Evolutionary conservation across 208 protist genomes (phyloP).

Genomic region (Leishmania lainsoni): DNA sequence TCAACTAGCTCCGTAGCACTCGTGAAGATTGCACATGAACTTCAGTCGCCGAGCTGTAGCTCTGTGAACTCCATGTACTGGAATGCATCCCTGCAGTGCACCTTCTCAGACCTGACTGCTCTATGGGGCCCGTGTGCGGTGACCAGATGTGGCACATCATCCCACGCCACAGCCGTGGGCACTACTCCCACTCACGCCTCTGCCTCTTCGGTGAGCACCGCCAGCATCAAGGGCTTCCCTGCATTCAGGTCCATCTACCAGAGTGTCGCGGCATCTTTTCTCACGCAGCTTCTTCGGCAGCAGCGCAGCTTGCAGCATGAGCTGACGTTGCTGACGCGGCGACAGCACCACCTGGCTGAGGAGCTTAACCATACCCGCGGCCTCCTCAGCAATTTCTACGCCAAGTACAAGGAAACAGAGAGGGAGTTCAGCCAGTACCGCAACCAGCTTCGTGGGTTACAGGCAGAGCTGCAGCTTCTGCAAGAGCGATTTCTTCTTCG

Average conservation of each 20-base stretch:
- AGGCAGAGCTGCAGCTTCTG: neutral
- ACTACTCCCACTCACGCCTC: neutral
- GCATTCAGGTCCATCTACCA: constrained; percentile 1
- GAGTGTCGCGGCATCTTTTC: neutral
- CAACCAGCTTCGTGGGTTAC: constrained; percentile 1
- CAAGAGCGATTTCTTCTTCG: constrained; percentile 15
- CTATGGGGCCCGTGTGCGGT: neutral
- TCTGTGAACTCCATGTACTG: neutral
- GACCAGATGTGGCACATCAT: neutral
- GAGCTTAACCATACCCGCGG: constrained; percentile 13
- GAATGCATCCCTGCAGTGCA: constrained; percentile 7
- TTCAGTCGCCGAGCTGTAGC: neutral
- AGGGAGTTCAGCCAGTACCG: constrained; percentile 2
- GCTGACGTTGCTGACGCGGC: constrained; percentile 6
- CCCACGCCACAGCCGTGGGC: neutral
- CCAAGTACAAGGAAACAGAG: neutral
- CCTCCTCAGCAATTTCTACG: constrained; percentile 8
- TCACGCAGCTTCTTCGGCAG: constrained; percentile 14
- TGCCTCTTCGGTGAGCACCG: neutral
- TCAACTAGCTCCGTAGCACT: neutral
- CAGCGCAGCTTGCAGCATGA: constrained; percentile 13
- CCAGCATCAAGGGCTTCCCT: neutral
- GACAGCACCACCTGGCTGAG: neutral
- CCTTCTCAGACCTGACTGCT: neutral
- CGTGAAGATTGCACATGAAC: neutral